Evolutionary conservation across 78 protist genomes (phyloP), one percentile per base, ranked within the genome.

Genomic region (Carpediemonas membranifera): DNA sequence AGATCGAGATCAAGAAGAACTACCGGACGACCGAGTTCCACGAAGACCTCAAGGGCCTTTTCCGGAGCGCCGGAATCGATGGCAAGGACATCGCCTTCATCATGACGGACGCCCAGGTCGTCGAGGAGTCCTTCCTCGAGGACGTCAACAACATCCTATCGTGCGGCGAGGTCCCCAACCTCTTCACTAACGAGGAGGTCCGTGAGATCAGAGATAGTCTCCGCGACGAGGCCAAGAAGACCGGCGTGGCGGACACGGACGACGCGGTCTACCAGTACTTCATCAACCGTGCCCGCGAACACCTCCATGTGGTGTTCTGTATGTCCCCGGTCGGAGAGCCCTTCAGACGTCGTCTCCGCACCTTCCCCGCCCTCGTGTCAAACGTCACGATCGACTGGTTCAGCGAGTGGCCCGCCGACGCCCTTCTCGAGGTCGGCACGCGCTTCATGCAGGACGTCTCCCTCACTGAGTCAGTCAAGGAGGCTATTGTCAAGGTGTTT

Each of bases 351-450:
- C 37, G 83, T 21, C 64, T 66, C 28, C 14, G 71, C 18, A 69
- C 44, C 66, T 87, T 57, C 77, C 92, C 92, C 1, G 78, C 80
- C 11, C 68, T 87, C 21, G 82, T 87, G 54, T 59, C 65, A 73
- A 65, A 77, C 68, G 73, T 81, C 24, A 80, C 87, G 27, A 74
- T 90, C 81, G 88, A 90, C 56, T 90, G 92, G 92, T 87, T 82
- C 84, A 31, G 67, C 9, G 80, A 68, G 43, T 90, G 95, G 95
- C 95, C 95, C 13, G 51, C 2, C 14, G 91, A 87, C 47, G 95
- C 95, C 30, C 76, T 90, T 18, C n/a, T 7, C 13, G 89, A 81
- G 35, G 92, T 90, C n/a, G 92, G 89, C 0, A 1, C 0, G 27
- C 33, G 54, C 7, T 77, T 37, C 70, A 14, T 80, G 41, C 35